phyloP scores from a whole-genome alignment of 2,329 filamentous ascomycete genomes.

The Immersiporthe knoxdaviesiana region DNA sequence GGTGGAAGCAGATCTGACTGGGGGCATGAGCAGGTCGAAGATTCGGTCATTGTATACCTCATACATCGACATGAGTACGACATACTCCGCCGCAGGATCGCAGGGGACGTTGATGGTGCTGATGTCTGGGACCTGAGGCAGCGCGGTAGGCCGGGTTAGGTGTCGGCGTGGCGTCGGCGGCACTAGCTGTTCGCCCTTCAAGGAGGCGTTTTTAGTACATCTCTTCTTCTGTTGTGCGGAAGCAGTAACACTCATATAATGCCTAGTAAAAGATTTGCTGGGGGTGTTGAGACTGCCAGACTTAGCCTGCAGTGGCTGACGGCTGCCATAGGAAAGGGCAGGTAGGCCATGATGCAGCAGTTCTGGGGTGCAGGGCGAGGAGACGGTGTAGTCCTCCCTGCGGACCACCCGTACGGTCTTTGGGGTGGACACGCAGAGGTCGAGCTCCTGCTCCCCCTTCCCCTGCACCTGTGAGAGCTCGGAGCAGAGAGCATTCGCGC shows the following conservation, averaged over 20 bases:
- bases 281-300: conserved; percentile 16
- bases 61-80: conserved; percentile 94
- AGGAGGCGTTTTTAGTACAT: conserved; percentile 48
- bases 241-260: conserved; percentile 50
- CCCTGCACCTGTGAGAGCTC: conserved; percentile 6
- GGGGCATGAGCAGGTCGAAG: conserved; percentile 82
- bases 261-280: conserved; percentile 39
- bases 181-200: conserved; percentile 55
- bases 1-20: conserved; percentile 60
- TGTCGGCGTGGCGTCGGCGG: conserved; percentile 64
- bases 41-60: conserved; percentile 99
- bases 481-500: conserved; percentile 1
- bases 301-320: conserved; percentile 20
- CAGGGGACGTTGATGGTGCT: conserved; percentile 68
- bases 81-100: conserved; percentile 76
- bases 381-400: conserved; percentile 33
- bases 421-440: conserved; percentile 37
- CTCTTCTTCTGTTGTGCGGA: conserved; percentile 49
- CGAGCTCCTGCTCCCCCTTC: background rate
- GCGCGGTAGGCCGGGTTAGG: conserved; percentile 68
- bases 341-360: conserved; percentile 10
- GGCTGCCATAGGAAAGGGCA: conserved; percentile 23
- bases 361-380: conserved; percentile 22
- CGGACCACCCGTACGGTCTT: conserved; percentile 52
- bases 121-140: conserved; percentile 77